These are phyloP conservation scores for Achaetomium macrosporum DNA, from an alignment of 2,329 filamentous ascomycete species.

Conservation along the genomic window DNA sequence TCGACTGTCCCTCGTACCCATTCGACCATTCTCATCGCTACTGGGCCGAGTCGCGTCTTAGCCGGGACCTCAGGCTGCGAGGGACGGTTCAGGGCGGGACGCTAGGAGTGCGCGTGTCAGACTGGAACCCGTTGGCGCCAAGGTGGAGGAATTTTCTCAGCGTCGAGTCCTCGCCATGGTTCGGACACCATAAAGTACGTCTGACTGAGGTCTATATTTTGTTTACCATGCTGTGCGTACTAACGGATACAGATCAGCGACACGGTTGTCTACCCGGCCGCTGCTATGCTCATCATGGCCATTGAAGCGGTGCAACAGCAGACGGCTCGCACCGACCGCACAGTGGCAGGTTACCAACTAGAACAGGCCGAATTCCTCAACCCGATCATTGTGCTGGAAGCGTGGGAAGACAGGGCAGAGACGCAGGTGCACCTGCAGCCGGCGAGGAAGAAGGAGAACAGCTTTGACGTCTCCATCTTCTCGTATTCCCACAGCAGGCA, in stretches of 20 bases:
- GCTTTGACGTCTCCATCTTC: constrained; percentile 28
- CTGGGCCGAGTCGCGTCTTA: constrained; percentile 35
- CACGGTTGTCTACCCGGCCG: constrained; percentile 31
- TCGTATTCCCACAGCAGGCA: constrained; percentile 18
- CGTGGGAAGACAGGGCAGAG: constrained; percentile 27
- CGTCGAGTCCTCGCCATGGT: constrained; percentile 38
- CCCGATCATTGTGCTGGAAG: constrained; percentile 5
- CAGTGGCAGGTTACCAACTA: neutral
- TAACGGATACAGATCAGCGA: constrained; percentile 21
- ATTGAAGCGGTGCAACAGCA: constrained; percentile 28
- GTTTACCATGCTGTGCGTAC: neutral
- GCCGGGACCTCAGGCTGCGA: constrained; percentile 30
- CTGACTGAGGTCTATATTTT: neutral
- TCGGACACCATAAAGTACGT: constrained; percentile 34
- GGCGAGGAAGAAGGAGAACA: constrained; percentile 22
- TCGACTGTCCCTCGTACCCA: constrained; percentile 31
- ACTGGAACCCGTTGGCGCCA: constrained; percentile 29
- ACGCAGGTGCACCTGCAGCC: constrained; percentile 27
- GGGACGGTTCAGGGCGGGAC: constrained; percentile 19
- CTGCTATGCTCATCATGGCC: constrained; percentile 34
- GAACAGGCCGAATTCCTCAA: neutral
- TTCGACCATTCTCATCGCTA: constrained; percentile 35
- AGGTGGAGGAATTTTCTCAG: constrained; percentile 42
- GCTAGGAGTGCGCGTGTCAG: constrained; percentile 24
- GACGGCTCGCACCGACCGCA: neutral